phyloP scores from a whole-genome alignment of 257 asterid species.

The Nicotiana undulata region DNA sequence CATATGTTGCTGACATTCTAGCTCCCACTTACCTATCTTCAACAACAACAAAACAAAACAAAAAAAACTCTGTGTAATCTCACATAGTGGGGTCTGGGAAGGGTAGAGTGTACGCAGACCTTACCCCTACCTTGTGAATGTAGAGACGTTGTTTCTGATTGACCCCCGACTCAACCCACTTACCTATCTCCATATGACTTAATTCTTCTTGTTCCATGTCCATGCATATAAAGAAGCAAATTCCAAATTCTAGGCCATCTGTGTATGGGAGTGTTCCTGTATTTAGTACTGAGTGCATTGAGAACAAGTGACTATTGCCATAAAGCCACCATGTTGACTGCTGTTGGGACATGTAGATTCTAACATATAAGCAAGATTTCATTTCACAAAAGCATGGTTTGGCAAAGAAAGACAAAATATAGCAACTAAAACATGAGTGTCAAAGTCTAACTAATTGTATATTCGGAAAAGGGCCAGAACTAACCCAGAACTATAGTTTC shows the following conservation, averaged over 20 bases:
- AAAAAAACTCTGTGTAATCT: too few species aligned
- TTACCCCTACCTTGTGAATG: too few species aligned
- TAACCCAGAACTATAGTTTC: too few species aligned
- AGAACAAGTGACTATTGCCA: not conserved
- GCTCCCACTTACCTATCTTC: not conserved
- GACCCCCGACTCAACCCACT: not conserved
- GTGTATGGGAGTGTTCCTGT: not conserved
- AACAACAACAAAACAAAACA: too few species aligned
- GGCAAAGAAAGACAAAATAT: not conserved
- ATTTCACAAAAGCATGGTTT: not conserved
- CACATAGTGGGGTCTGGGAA: too few species aligned
- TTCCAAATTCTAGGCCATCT: not conserved
- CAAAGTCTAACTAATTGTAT: not conserved
- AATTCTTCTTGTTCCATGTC: not conserved
- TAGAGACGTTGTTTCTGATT: too few species aligned
- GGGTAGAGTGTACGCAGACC: too few species aligned
- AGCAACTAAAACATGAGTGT: not conserved
- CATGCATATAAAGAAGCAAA: not conserved
- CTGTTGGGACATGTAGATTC: not conserved
- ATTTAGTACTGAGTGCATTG: not conserved
- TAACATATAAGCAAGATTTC: not conserved
- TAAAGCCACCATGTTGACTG: not conserved
- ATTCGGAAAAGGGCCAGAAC: too few species aligned
- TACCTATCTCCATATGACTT: not conserved
- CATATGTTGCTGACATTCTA: not conserved